Evolutionary conservation across 139 green algal genomes (phyloP).

Genomic region (Micromonas pusilla): DNA sequence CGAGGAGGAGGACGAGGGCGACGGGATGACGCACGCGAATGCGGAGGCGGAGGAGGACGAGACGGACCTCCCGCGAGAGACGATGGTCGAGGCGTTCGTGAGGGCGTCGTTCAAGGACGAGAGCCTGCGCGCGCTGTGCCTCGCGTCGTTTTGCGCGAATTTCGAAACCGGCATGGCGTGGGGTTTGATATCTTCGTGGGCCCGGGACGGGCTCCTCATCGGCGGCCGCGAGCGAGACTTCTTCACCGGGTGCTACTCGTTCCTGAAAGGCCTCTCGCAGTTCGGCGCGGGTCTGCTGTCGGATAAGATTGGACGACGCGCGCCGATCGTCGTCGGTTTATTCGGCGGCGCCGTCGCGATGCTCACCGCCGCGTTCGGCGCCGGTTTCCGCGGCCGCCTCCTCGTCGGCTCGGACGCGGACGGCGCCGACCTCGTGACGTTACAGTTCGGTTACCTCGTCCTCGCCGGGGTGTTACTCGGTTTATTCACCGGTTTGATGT

Average conservation of each 20-base stretch:
- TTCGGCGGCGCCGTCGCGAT: constrained; percentile 3
- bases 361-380: constrained; percentile 4
- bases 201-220: background rate
- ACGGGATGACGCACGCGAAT: background rate
- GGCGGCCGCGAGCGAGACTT: constrained; percentile 1
- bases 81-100: background rate
- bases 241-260: constrained; percentile 23
- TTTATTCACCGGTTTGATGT: constrained; percentile 6
- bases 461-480: background rate
- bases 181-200: constrained; percentile 13
- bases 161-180: constrained; percentile 23
- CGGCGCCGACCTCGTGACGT: background rate
- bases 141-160: constrained; percentile 11
- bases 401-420: background rate
- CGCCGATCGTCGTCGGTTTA: constrained; percentile 4
- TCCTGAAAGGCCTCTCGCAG: constrained; percentile 21
- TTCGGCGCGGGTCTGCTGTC: background rate
- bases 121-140: background rate
- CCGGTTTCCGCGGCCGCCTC: background rate
- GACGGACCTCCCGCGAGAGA: background rate
- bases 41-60: background rate
- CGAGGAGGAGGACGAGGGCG: background rate
- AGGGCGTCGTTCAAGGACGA: background rate
- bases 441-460: background rate
- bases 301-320: background rate